These are phyloP conservation scores for Teratosphaeria zuluensis DNA, from an alignment of 2,329 filamentous ascomycete species.

Conservation along the genomic window DNA sequence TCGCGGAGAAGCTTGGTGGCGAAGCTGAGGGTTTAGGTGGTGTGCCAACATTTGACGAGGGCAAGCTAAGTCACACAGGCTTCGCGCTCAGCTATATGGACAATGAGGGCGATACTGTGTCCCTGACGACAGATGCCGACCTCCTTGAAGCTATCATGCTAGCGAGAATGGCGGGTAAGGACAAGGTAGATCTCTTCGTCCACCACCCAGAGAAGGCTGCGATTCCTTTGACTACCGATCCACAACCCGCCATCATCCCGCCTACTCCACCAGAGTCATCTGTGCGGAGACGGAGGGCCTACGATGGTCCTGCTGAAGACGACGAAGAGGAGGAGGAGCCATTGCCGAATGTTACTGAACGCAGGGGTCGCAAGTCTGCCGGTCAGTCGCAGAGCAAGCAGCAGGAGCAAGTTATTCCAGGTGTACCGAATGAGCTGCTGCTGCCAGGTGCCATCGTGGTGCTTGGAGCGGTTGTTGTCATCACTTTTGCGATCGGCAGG, in stretches of 20 bases:
- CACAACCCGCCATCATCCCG: conserved; percentile 43
- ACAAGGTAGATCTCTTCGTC: conserved; percentile 96
- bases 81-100: conserved; percentile 94
- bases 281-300: conserved; percentile 38
- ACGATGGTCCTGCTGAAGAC: conserved; percentile 47
- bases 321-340: conserved; percentile 40
- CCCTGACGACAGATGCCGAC: conserved; percentile 92
- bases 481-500: conserved; percentile 68
- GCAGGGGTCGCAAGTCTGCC: conserved; percentile 10
- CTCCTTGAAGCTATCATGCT: conserved; percentile 81
- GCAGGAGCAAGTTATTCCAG: conserved; percentile 72
- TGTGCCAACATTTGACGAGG: conserved; percentile 65
- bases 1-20: conserved; percentile 72
- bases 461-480: conserved; percentile 86
- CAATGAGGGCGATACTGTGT: conserved; percentile 92
- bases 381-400: conserved; percentile 33
- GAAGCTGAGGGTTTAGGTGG: conserved; percentile 82
- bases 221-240: conserved; percentile 53
- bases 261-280: conserved; percentile 43
- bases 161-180: conserved; percentile 63
- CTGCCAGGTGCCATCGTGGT: conserved; percentile 90
- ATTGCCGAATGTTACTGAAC: conserved; percentile 24
- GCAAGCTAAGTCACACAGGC: conserved; percentile 63
- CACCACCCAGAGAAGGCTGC: conserved; percentile 89
- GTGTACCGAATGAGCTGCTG: conserved; percentile 87